Base-by-base conservation (phyloP, 2,329 filamentous ascomycete genomes). In the Xylariaceae sp. region DNA sequence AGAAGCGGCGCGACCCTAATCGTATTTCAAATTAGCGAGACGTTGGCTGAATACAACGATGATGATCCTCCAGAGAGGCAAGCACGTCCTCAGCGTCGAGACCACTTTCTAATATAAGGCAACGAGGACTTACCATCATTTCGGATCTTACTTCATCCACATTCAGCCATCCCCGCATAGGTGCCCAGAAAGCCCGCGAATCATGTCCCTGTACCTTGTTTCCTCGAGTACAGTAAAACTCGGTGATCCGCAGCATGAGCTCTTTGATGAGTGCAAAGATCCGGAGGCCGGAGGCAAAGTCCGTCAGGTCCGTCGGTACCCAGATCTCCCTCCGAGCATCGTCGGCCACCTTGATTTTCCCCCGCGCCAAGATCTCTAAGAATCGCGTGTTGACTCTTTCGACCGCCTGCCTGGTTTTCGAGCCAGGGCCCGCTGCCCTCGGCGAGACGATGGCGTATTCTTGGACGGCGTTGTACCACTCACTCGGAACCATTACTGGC, bases 91-190 rank as follows among this genome's bases (percentile, higher is more conserved):
- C n/a, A n/a, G n/a, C n/a, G n/a, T 11, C 11, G 22, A 26, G 11
- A 11, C 22, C 6, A 26, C 22, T 6, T 11, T 6, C 6, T 11
- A 26, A 26, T 6, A 6, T 6, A 11, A 26, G 22, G 22, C 6
- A 26, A 26, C 22, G 11, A 26, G 22, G 11, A 22, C 48, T 40
- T 38, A 50, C 48, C 38, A 48, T 45, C 48, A 51, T 51, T 40
- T 51, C 48, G 11, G 39, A 37, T 18, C 48, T 49, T 12, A 51
- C 40, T 33, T 51, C 48, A 16, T 51, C 48, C 3, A 47, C 19
- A 18, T 51, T 49, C 28, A 51, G 29, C 48, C 48, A 51, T 9
- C 48, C 46, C 4, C 38, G 32, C 4, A 42, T 32, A 17, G 45
- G 43, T 3, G 31, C 16, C 48, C 46, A 49, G 22, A 51, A 47